Evolutionary conservation across 371 early-diverging fungal genomes (phyloP).

Genomic region (Smittium culicis): DNA sequence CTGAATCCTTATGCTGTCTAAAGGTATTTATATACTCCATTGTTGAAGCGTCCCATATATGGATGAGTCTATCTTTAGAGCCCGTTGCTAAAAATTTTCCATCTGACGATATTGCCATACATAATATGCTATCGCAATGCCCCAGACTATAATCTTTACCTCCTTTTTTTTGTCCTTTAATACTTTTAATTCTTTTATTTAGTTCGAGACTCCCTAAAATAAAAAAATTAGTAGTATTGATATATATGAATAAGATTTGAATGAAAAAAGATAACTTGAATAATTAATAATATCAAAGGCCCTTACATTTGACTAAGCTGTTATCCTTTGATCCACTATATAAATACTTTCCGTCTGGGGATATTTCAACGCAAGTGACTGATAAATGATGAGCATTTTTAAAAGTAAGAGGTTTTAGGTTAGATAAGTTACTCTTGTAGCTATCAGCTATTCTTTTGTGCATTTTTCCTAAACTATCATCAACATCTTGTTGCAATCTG

Average conservation of each 20-base stretch:
- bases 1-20: slow-evolving; percentile 80
- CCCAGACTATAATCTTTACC: slow-evolving; percentile 32
- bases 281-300: slow-evolving; percentile 2
- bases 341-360: slow-evolving; percentile 48
- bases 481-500: slow-evolving; percentile 66
- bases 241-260: neutral
- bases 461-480: slow-evolving; percentile 17
- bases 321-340: slow-evolving; percentile 86
- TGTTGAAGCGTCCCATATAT: slow-evolving; percentile 74
- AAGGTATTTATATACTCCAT: slow-evolving; percentile 55
- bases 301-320: slow-evolving; percentile 69
- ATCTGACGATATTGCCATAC: slow-evolving; percentile 68
- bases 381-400: slow-evolving; percentile 55
- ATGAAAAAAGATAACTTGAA: neutral
- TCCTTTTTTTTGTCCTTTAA: slow-evolving; percentile 17
- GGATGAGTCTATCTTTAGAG: slow-evolving; percentile 76
- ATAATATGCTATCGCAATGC: slow-evolving; percentile 68
- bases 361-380: slow-evolving; percentile 61
- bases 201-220: slow-evolving; percentile 43
- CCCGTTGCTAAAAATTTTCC: slow-evolving; percentile 69
- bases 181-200: slow-evolving; percentile 26
- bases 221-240: slow-evolving; percentile 9
- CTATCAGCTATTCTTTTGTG: slow-evolving; percentile 23
- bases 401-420: slow-evolving; percentile 22
- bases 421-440: slow-evolving; percentile 34